Evolutionary conservation across 2,329 filamentous ascomycete species (phyloP).

Genomic region (Daldinia sp.): DNA sequence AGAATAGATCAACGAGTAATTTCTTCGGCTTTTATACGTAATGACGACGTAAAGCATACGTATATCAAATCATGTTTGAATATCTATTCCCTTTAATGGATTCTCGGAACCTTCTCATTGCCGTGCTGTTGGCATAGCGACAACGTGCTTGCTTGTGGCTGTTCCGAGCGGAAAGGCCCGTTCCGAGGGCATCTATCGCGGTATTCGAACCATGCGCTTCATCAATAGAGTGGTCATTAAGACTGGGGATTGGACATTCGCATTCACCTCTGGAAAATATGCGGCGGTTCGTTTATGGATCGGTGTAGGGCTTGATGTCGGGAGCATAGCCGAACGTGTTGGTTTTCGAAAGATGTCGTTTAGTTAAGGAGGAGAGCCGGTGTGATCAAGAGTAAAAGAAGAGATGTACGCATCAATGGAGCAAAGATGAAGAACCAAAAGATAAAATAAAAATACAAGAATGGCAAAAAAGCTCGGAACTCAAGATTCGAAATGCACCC

Average conservation of each 20-base stretch:
- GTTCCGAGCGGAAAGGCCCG: not conserved
- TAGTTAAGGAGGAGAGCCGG: not conserved
- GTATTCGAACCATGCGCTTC: not conserved
- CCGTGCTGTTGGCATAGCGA: not conserved
- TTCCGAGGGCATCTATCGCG: not conserved
- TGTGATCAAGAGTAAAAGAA: not conserved
- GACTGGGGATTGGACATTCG: not conserved
- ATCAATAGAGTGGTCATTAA: not conserved
- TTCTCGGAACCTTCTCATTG: not conserved
- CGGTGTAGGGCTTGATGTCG: not conserved
- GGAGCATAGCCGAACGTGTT: not conserved
- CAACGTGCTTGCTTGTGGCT: not conserved
- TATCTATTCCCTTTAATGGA: not conserved
- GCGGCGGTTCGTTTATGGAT: not conserved
- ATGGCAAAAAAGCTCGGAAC: not conserved
- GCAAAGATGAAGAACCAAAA: too few species aligned
- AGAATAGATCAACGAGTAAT: not conserved
- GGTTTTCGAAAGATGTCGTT: not conserved
- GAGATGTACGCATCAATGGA: too few species aligned
- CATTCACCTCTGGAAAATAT: not conserved
- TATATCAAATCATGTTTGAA: not conserved
- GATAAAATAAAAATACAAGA: not conserved
- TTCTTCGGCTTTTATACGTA: not conserved
- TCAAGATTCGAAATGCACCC: not conserved
- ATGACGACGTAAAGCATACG: not conserved